A percentile compares a stretch with the other conserved stretches of the same genome.
These are phyloP conservation scores for Chaetomium olivaceum DNA, from an alignment of 2,329 filamentous ascomycete genomes.

Conservation along the genomic window DNA sequence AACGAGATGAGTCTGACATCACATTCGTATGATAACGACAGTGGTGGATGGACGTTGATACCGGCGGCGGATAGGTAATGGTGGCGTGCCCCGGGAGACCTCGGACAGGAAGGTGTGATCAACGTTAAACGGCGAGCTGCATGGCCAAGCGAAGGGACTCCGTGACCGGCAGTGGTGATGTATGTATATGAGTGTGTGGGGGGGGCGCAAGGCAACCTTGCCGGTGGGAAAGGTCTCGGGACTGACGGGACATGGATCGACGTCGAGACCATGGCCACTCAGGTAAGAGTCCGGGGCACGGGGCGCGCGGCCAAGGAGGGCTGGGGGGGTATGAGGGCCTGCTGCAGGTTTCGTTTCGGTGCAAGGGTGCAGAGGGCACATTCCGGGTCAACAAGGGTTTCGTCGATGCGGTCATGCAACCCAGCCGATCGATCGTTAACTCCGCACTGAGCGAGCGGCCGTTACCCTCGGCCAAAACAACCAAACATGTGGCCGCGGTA, in stretches of 20 bases:
- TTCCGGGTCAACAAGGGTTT: neutral
- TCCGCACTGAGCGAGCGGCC: conserved; percentile 8
- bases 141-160: neutral
- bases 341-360: conserved; percentile 9
- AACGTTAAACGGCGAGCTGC: neutral
- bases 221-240: conserved; percentile 23
- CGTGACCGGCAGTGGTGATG: neutral
- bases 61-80: neutral
- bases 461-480: neutral
- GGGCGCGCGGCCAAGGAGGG: conserved; percentile 13
- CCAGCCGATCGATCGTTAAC: conserved; percentile 10
- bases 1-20: neutral
- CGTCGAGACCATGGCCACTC: conserved; percentile 14
- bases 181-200: neutral
- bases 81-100: neutral
- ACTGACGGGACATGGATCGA: conserved; percentile 18
- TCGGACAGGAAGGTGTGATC: conserved; percentile 24
- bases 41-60: neutral
- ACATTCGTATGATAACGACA: neutral
- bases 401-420: conserved; percentile 12
- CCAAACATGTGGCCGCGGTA: neutral
- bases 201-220: conserved; percentile 10
- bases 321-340: conserved; percentile 12
- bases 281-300: conserved; percentile 8
- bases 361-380: conserved; percentile 17